Base-by-base conservation (phyloP, 164 flowering plant species). In the Amborella trichopoda region DNA sequence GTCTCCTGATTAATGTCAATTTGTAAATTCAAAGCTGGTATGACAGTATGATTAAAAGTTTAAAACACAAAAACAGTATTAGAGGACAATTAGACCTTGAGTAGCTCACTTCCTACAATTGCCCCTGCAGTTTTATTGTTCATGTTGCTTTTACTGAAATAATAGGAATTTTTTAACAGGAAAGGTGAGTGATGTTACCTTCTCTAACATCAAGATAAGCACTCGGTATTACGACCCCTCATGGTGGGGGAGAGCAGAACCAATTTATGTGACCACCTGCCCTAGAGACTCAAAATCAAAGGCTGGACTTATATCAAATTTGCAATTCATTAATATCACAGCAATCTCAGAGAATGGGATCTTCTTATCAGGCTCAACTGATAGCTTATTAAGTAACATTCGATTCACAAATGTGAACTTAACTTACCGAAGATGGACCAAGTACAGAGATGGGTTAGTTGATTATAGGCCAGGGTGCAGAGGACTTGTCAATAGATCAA, bases 211-310 rank as follows among this genome's bases (percentile, higher is more conserved):
- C 32, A 82, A 84, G 24, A 77, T 87, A 53, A 77, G 56, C 62
- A 91, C 96, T 4, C 78, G 99, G 58, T 91, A 84, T 73, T 91
- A 87, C 18, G 88, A 87, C 28, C 80, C 76, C 2, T 87, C 86
- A 24, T 91, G 99, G 99, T 91, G 99, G 96, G 96, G 99, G 23
- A 75, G 99, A 61, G 94, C 99, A 22, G 99, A 91, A 62, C 96
- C 96, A 0, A 81, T 93, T 11, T 93, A 93, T 28, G 59, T 93
- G 30, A 93, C 96, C 24, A 72, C 83, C 20, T 93, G 99, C 65
- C 83, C 86, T 3, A 61, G 94, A 13, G 17, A 80, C 56, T 37
- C 55, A 1, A 53, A 19, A 22, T 61, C 94, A n/a, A 73, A 59
- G 47, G 69, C 68, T 12, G 95, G 95, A 20, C 66, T 74, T n/a